Evolutionary conservation across 2,329 filamentous ascomycete species (phyloP), one percentile per base, ranked within the genome.

Genomic region (Fusarium pilosicola): DNA sequence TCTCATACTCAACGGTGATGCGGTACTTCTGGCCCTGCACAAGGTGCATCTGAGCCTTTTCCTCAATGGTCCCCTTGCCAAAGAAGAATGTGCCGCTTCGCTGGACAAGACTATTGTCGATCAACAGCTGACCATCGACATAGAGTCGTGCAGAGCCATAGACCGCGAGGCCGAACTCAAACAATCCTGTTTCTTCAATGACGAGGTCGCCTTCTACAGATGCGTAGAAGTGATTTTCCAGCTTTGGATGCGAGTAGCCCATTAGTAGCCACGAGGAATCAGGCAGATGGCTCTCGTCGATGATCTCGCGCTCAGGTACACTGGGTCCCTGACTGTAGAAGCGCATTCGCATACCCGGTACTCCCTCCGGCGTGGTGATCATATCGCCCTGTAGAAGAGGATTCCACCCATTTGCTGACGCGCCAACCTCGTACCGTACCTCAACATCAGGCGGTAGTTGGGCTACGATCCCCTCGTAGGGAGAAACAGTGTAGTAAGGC

Each of bases 401-500:
- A 8, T 58, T 48, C 55, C 30, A 58, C 10, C 30, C 55, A 30
- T 13, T 28, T 28, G 42, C 55, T 13, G 41, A 38, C 7, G 45
- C 57, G 1, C 57, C 57, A 13, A 52, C 13, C 12, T 52, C 45
- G 18, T 60, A 60, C 6, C 24, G 24, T 1, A 52, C 57, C 5
- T 60, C 45, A 1, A 60, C 36, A 11, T 22, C 36, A 6, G 24
- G 20, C 3, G 57, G 36, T 3, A 60, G n/a, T n/a, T 60, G 45
- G 10, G 24, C 36, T 4, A 60, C 36, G 13, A 60, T 52, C 3
- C 57, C 57, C 7, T 52, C 45, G n/a, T 60, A 60, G 0, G 57
- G 57, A 26, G 57, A 60, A 42, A 52, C 36, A 26, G 45, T 60
- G 28, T 60, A 60, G 28, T 60, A 60, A 17, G 57, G 57, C 45